Evolutionary conservation across 2,329 filamentous ascomycete species (phyloP), one percentile per base, ranked within the genome.

Genomic region (Verticillium dahliae): DNA sequence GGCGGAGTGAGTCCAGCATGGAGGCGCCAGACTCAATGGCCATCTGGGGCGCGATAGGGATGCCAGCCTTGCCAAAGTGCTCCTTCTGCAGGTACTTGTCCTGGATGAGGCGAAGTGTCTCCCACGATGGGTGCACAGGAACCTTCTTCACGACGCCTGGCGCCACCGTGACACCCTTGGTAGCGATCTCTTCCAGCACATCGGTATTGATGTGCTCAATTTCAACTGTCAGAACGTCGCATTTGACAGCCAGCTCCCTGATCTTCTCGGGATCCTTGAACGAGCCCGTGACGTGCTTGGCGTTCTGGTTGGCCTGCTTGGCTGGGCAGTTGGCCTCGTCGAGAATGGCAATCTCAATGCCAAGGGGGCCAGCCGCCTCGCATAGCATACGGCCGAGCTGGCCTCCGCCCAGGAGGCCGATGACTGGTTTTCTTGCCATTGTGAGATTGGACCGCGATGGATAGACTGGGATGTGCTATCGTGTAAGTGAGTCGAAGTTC

Each of bases 141-240:
- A 90, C 83, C 65, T 75, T 80, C 69, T 79, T 82, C 57, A 71
- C 69, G 56, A 69, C 74, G 39, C 73, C 72, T 31, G 70, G 71
- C 34, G 76, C 76, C 27, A 87, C 78, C 65, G 85, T 76, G 4
- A 89, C 85, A 38, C 88, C 86, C 60, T 81, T 78, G 15, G 85
- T 84, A 4, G 85, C 86, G 62, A 97, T 86, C 71, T 96, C 90
- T 75, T 97, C 91, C 4, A 97, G 83, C 31, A 95, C 89, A 60
- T 91, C 81, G n/a, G 92, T 95, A 74, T 97, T 87, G 62, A 97
- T 90, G 76, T 97, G 94, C 80, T 98, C 94, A 66, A 97, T 97
- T 76, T 98, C 94, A 14, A 96, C 91, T 0, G 92, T 97, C 64
- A 97, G 80, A 15, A 96, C 85, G 72, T 96, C 91, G 68, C 88